phyloP scores from a whole-genome alignment of 257 asterid species.

The Eustoma russellianum region DNA sequence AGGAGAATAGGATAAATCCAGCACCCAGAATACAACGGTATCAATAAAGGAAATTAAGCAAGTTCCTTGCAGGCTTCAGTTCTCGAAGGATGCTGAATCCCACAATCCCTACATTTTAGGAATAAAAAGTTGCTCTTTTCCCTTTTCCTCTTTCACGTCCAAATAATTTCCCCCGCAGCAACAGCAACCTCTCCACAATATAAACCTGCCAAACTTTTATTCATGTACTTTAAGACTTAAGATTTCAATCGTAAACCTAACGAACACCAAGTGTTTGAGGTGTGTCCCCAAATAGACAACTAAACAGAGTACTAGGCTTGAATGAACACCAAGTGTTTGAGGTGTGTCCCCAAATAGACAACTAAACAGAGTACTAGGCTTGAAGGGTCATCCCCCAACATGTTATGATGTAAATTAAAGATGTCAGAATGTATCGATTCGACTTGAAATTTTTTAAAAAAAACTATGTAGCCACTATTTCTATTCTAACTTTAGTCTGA shows the following conservation, averaged over 20 bases:
- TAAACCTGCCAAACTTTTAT: constrained; percentile 35
- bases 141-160: constrained; percentile 32
- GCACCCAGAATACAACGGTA: constrained; percentile 78
- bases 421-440: too few species aligned
- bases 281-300: neutral
- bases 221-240: too few species aligned
- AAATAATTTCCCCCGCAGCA: constrained; percentile 51
- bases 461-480: too few species aligned
- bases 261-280: too few species aligned
- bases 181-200: constrained; percentile 75
- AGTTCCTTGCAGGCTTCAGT: constrained; percentile 56
- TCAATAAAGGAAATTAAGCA: constrained; percentile 41
- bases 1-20: neutral
- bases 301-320: constrained; percentile 1
- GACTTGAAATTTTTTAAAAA: too few species aligned
- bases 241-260: too few species aligned
- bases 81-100: constrained; percentile 35
- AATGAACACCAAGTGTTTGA: too few species aligned
- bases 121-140: constrained; percentile 9
- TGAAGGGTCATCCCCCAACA: constrained; percentile 74
- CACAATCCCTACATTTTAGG: constrained; percentile 46
- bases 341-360: too few species aligned
- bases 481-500: too few species aligned
- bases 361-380: constrained; percentile 26
- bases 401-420: too few species aligned